A percentile compares a stretch with the other conserved stretches of the same genome.
Conservation (phyloP, 176 grass and related monocot genomes). For the Zea mays region DNA sequence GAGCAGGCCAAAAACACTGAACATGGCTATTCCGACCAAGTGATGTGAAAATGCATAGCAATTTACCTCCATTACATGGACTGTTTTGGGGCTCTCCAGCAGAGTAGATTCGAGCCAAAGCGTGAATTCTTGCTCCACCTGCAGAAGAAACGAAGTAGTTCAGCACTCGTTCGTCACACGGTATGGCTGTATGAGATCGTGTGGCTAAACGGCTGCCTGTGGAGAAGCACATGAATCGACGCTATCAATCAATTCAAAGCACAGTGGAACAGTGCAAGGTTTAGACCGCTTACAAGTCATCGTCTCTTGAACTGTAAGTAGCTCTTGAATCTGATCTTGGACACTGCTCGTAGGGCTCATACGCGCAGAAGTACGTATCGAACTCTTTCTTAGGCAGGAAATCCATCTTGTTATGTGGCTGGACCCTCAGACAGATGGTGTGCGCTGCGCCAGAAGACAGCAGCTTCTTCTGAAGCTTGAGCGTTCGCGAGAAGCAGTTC, state of each 20-base stretch:
- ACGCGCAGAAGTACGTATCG: constrained; percentile 78
- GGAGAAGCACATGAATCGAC: constrained; percentile 1
- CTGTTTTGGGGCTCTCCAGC: constrained; percentile 71
- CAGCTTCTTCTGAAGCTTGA: constrained; percentile 78
- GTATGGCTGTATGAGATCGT: not conserved
- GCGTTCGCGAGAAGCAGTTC: constrained; percentile 78
- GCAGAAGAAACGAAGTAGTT: constrained; percentile 29
- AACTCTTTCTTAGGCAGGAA: constrained; percentile 83
- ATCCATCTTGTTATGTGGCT: constrained; percentile 76
- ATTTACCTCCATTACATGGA: constrained; percentile 56
- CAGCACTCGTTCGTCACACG: not conserved
- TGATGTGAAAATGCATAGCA: not conserved
- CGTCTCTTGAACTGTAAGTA: constrained; percentile 91
- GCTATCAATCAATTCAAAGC: not conserved
- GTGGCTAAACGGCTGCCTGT: constrained; percentile 1
- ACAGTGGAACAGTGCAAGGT: constrained; percentile 22
- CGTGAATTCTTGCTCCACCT: constrained; percentile 63
- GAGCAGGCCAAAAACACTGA: constrained; percentile 1
- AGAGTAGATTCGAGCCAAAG: constrained; percentile 61
- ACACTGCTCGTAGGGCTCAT: constrained; percentile 79
- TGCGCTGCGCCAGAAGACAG: constrained; percentile 64
- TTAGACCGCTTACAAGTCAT: constrained; percentile 71
- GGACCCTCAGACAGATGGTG: constrained; percentile 76
- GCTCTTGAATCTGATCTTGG: constrained; percentile 73
- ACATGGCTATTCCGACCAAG: constrained; percentile 10